Base-by-base conservation (phyloP, 306 rosid genomes). In the Mimosa bimucronata region DNA sequence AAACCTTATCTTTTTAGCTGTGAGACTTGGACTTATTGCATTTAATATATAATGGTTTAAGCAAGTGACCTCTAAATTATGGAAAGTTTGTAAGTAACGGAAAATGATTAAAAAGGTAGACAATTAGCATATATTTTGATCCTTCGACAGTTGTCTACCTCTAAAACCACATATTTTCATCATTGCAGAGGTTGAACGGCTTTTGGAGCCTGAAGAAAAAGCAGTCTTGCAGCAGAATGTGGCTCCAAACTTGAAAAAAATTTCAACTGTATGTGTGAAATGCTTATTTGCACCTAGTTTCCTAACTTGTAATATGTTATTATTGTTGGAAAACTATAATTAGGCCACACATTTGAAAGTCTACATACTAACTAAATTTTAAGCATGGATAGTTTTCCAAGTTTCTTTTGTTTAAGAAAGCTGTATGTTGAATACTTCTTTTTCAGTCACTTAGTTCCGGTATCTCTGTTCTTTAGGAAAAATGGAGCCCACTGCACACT, bases 401-500 rank as follows among this genome's bases (percentile, higher is more conserved):
- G 38, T 42, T 71, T 45, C 46, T 71, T 40, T 28, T 30, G 45
- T 18, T 58, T 37, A 7, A 7, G 16, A 69, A 41, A 21, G 53
- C n/a, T 69, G 74, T 7, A 23, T 14, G 15, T 69, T 41, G 19
- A 13, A 41, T 11, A 2, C 23, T 45, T 19, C 37, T 13, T 37
- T 61, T 45, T 11, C 69, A 4, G 58, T 76, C 68, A 19, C 14
- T 66, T 52, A 67, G 45, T 60, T 84, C 46, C 65, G 69, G 4
- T 55, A 16, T 77, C 67, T 61, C 78, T 44, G 30, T 73, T 77
- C 64, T 78, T 50, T 85, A 95, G 98, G 91, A 1, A 83, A 95
- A 91, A 85, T 95, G 98, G 98, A 86, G 71, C 73, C 94, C 91
- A 0, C 77, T 92, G 57, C 98, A 92, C 81, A 89, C 97, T 52